phyloP scores from a whole-genome alignment of 1,139 yeast species.

The Hyphopichia buzzinii region DNA sequence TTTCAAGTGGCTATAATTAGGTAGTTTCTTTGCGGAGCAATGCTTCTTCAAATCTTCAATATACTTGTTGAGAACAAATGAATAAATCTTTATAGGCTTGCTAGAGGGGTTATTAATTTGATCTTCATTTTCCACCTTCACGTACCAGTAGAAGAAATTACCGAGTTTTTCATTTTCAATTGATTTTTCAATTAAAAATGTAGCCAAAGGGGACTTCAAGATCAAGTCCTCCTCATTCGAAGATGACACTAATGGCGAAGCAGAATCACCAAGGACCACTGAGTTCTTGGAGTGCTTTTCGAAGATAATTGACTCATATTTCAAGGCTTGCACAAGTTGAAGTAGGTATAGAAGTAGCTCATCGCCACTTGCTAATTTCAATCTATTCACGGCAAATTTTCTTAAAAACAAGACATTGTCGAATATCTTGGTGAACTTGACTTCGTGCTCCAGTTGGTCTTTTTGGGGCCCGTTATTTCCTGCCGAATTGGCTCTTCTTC shows the following conservation, averaged over 20 bases:
- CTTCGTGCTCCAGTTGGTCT: conserved; percentile 14
- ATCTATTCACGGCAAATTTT: conserved; percentile 82
- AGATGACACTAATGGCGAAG: conserved; percentile 1
- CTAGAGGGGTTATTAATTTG: conserved; percentile 32
- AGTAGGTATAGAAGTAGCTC: conserved; percentile 79
- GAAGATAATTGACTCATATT: conserved; percentile 54
- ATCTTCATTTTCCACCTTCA: conserved; percentile 83
- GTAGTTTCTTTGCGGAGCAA: conserved; percentile 28
- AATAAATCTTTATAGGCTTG: conserved; percentile 23
- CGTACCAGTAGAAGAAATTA: conserved; percentile 86
- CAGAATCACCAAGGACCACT: neutral
- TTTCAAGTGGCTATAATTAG: conserved; percentile 39
- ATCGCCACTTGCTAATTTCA: conserved; percentile 73
- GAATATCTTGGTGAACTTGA: conserved; percentile 31
- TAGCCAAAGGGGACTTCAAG: conserved; percentile 63
- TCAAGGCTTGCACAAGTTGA: conserved; percentile 90
- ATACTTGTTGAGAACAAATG: conserved; percentile 37
- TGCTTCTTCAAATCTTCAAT: conserved; percentile 36
- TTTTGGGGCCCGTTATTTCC: conserved; percentile 7
- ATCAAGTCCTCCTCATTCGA: conserved; percentile 6
- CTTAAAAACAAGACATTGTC: conserved; percentile 50
- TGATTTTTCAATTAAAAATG: conserved; percentile 74
- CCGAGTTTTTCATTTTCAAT: conserved; percentile 67
- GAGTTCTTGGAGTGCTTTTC: conserved; percentile 6
- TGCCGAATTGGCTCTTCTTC: conserved; percentile 3